Percentiles rank a stretch among this genome's conserved stretches.
Conservation (phyloP, 2,329 filamentous ascomycete genomes). For the Pseudogymnoascus sp. region DNA sequence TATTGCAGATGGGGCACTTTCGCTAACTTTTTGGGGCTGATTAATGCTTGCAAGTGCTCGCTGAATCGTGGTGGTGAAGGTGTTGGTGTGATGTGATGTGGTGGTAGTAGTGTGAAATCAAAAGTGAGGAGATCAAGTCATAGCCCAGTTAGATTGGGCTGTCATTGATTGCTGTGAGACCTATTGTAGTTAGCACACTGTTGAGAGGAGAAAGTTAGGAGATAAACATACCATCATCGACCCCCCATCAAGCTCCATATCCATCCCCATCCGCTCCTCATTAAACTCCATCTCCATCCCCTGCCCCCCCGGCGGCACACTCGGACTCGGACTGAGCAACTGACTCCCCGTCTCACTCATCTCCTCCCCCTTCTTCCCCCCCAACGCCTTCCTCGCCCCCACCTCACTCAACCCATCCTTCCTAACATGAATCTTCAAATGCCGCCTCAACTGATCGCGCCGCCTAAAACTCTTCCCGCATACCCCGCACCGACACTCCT, state of each 20-base stretch:
- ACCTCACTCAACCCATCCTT: conserved; percentile 7
- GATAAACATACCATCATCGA: neutral
- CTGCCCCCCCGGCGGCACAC: neutral
- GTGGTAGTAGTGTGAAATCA: neutral
- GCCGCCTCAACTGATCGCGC: conserved; percentile 51
- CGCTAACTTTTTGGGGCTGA: neutral
- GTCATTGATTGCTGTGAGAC: neutral
- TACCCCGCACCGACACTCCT: conserved; percentile 38
- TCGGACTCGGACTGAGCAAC: neutral
- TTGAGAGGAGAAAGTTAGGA: neutral
- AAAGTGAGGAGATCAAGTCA: neutral
- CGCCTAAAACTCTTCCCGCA: conserved; percentile 52
- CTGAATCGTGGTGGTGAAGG: neutral
- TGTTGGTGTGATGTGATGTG: neutral
- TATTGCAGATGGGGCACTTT: neutral
- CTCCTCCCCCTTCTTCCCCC: neutral
- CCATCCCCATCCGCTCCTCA: conserved; percentile 18
- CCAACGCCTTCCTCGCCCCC: neutral
- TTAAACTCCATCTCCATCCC: conserved; percentile 2
- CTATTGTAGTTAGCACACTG: neutral
- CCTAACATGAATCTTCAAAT: conserved; percentile 32
- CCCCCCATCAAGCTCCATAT: conserved; percentile 20
- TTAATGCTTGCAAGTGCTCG: neutral
- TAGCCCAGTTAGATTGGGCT: neutral
- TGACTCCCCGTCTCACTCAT: neutral